Conservation (phyloP, 345 rosid genomes). For the Camelina hispida region DNA sequence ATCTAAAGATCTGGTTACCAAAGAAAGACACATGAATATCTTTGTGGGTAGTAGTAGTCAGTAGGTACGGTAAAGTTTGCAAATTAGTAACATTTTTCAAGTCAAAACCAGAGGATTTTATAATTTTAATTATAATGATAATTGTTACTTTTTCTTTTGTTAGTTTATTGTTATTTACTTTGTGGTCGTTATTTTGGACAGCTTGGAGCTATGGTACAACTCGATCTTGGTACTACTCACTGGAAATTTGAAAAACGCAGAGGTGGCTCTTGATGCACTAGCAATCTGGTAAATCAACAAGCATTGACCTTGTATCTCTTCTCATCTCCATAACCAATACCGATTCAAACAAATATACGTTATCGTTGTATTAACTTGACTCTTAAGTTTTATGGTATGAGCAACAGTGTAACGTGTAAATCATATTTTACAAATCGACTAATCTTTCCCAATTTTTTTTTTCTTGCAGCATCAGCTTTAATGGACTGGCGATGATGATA, state of each 20-base stretch:
- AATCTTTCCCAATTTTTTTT: background rate
- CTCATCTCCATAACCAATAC: background rate
- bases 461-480: slow-evolving; percentile 62
- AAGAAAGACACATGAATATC: too few species aligned
- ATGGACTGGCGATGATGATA: slow-evolving; percentile 81
- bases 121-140: background rate
- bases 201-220: slow-evolving; percentile 90
- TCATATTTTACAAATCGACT: background rate
- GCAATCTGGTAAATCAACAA: slow-evolving; percentile 65
- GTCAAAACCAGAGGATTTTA: slow-evolving; percentile 2
- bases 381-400: background rate
- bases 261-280: slow-evolving; percentile 77
- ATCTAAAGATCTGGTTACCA: too few species aligned
- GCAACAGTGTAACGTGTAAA: too few species aligned
- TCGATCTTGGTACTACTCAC: slow-evolving; percentile 70
- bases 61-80: background rate
- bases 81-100: background rate
- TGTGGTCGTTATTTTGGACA: slow-evolving; percentile 36
- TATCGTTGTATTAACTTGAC: background rate
- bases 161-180: too few species aligned
- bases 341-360: background rate
- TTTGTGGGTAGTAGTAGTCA: too few species aligned
- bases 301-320: background rate
- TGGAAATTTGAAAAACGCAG: slow-evolving; percentile 69
- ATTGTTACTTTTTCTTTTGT: background rate